These are phyloP conservation scores for Naganishia liquefaciens DNA, from an alignment of 1,284 basidiomycete species.

Conservation along the genomic window DNA sequence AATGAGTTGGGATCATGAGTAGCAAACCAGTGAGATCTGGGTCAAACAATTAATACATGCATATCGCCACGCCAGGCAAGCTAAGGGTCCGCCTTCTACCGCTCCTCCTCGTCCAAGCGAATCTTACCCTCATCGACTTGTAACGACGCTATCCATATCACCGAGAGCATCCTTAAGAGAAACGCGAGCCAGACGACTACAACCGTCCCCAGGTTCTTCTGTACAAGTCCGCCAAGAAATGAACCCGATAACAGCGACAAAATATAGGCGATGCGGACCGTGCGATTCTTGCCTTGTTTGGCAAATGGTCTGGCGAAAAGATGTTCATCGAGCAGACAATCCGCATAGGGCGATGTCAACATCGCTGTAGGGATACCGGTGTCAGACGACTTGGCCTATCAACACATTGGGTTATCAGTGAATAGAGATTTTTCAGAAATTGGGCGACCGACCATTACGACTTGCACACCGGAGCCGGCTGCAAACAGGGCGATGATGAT, in stretches of 20 bases:
- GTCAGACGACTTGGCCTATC: slow-evolving; percentile 19
- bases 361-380: slow-evolving; percentile 25
- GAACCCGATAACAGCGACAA: slow-evolving; percentile 11
- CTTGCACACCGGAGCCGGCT: slow-evolving; percentile 8
- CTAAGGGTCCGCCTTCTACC: background rate
- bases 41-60: too few species aligned
- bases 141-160: slow-evolving; percentile 17
- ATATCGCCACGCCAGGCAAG: too few species aligned
- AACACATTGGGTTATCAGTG: background rate
- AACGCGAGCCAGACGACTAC: slow-evolving; percentile 16
- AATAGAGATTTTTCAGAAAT: background rate
- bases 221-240: slow-evolving; percentile 14
- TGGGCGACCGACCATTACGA: slow-evolving; percentile 16
- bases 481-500: slow-evolving; percentile 20
- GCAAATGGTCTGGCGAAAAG: slow-evolving; percentile 10
- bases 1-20: too few species aligned
- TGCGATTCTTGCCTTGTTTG: slow-evolving; percentile 9
- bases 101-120: slow-evolving; percentile 8
- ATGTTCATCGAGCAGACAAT: slow-evolving; percentile 27
- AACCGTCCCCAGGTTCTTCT: slow-evolving; percentile 13
- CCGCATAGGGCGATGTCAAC: slow-evolving; percentile 23
- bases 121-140: slow-evolving; percentile 8
- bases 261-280: slow-evolving; percentile 16
- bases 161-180: slow-evolving; percentile 3
- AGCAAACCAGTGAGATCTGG: too few species aligned